These are phyloP conservation scores for Tylopilus orsonianus DNA, from an alignment of 1,284 basidiomycete genomes.

Conservation along the genomic window DNA sequence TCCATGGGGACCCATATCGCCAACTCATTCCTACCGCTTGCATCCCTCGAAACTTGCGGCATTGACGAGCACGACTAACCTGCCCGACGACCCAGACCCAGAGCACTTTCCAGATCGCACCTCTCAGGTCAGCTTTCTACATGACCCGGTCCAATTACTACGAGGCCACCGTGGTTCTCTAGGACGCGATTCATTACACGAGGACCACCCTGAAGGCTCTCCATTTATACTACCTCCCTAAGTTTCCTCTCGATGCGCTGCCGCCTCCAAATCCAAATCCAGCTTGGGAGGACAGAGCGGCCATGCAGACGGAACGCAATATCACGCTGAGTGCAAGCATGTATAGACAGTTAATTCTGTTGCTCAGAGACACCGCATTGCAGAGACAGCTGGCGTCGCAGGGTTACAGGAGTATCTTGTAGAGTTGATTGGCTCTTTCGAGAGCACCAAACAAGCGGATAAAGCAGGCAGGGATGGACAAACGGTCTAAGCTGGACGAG, in stretches of 20 bases:
- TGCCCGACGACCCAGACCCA: too few relatives aligned
- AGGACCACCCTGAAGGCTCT: constrained; percentile 62
- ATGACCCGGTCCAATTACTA: too few relatives aligned
- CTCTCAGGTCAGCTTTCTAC: too few relatives aligned
- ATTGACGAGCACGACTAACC: too few relatives aligned
- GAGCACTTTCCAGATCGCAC: too few relatives aligned
- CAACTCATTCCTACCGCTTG: too few relatives aligned
- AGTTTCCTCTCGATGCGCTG: constrained; percentile 62
- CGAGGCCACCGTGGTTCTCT: constrained; percentile 64
- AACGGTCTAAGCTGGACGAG: constrained; percentile 60
- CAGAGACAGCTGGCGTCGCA: constrained; percentile 59
- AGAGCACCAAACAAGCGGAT: constrained; percentile 60
- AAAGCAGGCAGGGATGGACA: constrained; percentile 51
- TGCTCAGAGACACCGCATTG: constrained; percentile 74
- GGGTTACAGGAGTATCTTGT: constrained; percentile 56
- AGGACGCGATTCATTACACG: constrained; percentile 61
- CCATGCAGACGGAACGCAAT: constrained; percentile 59
- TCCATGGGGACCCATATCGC: too few relatives aligned
- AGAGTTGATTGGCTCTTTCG: constrained; percentile 62
- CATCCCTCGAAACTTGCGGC: too few relatives aligned
- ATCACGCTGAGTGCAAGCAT: constrained; percentile 69
- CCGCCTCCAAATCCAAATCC: constrained; percentile 57
- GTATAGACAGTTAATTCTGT: constrained; percentile 64
- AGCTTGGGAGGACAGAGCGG: constrained; percentile 67
- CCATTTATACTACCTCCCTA: constrained; percentile 77